Conservation (phyloP, 805 yeast species). For the Wickerhamomyces ciferrii region DNA sequence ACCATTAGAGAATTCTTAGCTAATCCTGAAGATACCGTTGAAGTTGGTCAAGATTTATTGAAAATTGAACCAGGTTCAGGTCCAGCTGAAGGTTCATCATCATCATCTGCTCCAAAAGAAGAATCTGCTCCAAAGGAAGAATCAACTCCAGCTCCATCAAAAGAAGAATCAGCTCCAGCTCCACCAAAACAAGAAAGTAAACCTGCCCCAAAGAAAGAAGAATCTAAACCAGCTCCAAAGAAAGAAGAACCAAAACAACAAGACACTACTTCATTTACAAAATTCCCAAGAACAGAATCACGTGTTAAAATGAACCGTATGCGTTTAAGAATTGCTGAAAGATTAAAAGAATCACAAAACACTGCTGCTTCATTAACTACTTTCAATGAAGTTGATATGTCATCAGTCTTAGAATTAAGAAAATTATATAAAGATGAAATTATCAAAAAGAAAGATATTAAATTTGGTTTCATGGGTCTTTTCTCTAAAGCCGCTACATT, state of each 20-base stretch:
- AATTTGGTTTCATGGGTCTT: conserved; percentile 98
- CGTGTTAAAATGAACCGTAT: conserved; percentile 98
- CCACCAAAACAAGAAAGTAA: conserved; percentile 12
- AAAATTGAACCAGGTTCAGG: conserved; percentile 77
- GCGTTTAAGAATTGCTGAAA: conserved; percentile 98
- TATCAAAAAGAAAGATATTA: conserved; percentile 87
- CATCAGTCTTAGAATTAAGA: conserved; percentile 87
- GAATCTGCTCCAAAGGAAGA: conserved; percentile 17
- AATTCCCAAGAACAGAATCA: conserved; percentile 80
- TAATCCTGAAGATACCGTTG: conserved; percentile 85
- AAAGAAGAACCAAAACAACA: conserved; percentile 23
- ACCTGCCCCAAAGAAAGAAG: conserved; percentile 17
- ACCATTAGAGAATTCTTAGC: conserved; percentile 80
- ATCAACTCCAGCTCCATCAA: conserved; percentile 14
- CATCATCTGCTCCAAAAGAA: conserved; percentile 26
- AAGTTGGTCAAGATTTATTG: conserved; percentile 89
- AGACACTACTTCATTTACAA: conserved; percentile 34
- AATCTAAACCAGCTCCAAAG: conserved; percentile 17
- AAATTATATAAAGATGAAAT: conserved; percentile 95
- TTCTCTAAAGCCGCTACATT: conserved; percentile 90
- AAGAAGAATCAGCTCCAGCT: conserved; percentile 16
- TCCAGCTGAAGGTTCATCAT: conserved; percentile 57
- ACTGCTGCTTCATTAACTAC: conserved; percentile 98
- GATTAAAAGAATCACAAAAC: conserved; percentile 98
- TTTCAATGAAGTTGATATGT: conserved; percentile 97